Conservation (phyloP, 345 rosid genomes). For the Corchorus olitorius region DNA sequence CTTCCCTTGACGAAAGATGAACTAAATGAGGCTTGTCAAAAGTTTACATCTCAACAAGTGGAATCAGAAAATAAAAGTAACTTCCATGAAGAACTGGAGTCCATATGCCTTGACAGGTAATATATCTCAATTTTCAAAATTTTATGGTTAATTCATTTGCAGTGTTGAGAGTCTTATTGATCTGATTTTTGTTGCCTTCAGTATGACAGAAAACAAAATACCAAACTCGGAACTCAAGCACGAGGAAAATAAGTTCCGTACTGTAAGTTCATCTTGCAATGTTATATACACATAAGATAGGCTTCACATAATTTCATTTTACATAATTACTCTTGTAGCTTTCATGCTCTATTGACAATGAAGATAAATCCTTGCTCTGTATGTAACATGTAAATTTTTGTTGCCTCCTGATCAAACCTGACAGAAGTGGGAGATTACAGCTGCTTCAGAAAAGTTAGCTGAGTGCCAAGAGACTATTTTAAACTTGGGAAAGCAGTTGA, state of each 20-base stretch:
- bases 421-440: conserved; percentile 84
- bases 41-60: conserved; percentile 40
- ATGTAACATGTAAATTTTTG: neutral
- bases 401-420: conserved; percentile 17
- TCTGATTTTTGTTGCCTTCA: conserved; percentile 39
- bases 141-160: neutral
- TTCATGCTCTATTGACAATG: neutral
- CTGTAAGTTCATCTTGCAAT: conserved; percentile 50
- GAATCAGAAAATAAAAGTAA: conserved; percentile 44
- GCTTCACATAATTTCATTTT: neutral
- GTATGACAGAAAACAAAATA: conserved; percentile 43
- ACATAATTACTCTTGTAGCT: neutral
- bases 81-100: conserved; percentile 53
- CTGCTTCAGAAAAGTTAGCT: conserved; percentile 91
- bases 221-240: conserved; percentile 35
- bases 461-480: conserved; percentile 92
- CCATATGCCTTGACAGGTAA: conserved; percentile 60
- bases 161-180: conserved; percentile 21
- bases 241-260: conserved; percentile 55
- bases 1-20: conserved; percentile 38
- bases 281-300: neutral
- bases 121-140: neutral
- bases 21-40: conserved; percentile 36
- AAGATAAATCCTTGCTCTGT: neutral
- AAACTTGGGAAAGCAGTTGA: conserved; percentile 86